Evolutionary conservation across 345 rosid species (phyloP).

Genomic region (Rhizophora mangle): DNA sequence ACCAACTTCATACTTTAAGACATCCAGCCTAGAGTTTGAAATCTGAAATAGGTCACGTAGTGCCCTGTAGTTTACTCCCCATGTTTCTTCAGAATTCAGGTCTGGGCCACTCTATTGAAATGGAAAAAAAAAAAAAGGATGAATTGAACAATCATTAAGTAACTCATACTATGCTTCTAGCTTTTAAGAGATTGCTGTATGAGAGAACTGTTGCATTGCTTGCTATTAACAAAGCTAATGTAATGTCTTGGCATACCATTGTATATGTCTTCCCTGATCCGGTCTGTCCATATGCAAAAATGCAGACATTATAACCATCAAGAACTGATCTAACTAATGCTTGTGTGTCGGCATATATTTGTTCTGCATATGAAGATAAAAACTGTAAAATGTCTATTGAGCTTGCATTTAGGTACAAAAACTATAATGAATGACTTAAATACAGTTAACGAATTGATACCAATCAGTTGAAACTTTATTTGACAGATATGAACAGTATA

Average conservation of each 20-base stretch:
- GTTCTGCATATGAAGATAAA: constrained; percentile 44
- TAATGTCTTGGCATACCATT: constrained; percentile 48
- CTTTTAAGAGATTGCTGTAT: background rate
- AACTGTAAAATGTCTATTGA: no score
- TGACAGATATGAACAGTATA: background rate
- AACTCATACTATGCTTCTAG: background rate
- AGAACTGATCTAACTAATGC: constrained; percentile 84
- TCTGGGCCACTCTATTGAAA: constrained; percentile 85
- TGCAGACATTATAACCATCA: constrained; percentile 93
- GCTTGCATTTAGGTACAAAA: background rate
- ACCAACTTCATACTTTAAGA: constrained; percentile 73
- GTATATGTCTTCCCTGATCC: constrained; percentile 99
- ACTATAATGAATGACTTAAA: background rate
- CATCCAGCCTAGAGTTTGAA: constrained; percentile 64
- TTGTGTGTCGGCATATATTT: constrained; percentile 76
- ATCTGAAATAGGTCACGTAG: constrained; percentile 76
- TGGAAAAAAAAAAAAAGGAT: background rate
- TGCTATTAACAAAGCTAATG: background rate
- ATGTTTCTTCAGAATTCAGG: constrained; percentile 60
- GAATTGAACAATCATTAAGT: background rate
- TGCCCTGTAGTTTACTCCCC: constrained; percentile 98
- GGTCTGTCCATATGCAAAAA: constrained; percentile 98
- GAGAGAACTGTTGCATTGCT: background rate
- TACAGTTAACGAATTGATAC: no score
- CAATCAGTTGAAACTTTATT: no score